Percentiles rank a stretch among this genome's conserved stretches.
phyloP scores from a whole-genome alignment of 768 basidiomycete species.

The Aureoboletus auriporus region DNA sequence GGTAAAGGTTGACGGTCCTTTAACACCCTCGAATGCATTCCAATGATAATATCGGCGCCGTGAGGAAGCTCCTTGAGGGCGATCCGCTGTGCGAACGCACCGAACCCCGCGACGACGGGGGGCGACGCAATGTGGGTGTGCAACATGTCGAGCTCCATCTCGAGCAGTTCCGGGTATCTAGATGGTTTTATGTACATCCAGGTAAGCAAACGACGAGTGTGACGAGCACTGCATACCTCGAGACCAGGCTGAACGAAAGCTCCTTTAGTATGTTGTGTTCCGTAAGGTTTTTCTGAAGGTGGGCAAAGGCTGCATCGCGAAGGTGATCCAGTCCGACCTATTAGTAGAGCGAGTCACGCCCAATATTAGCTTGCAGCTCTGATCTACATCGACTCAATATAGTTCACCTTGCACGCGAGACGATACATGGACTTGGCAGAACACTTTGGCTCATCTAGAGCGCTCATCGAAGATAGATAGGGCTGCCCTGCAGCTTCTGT shows the following conservation, averaged over 20 bases:
- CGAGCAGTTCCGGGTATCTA: slow-evolving; percentile 16
- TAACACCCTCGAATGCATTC: slow-evolving; percentile 16
- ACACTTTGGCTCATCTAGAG: slow-evolving; percentile 17
- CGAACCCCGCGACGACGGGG: slow-evolving; percentile 9
- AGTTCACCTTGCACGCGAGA: slow-evolving; percentile 33
- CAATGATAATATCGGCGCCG: slow-evolving; percentile 21
- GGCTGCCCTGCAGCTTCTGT: background rate
- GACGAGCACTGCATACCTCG: slow-evolving; percentile 10
- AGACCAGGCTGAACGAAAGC: slow-evolving; percentile 15
- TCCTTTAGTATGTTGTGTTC: slow-evolving; percentile 24
- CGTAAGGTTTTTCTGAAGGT: slow-evolving; percentile 15
- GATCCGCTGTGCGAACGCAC: slow-evolving; percentile 12
- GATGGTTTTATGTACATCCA: background rate
- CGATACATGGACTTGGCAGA: slow-evolving; percentile 46
- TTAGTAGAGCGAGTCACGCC: too few species aligned
- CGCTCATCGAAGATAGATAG: background rate
- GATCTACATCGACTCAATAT: too few species aligned
- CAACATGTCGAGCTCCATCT: slow-evolving; percentile 23
- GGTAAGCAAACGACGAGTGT: background rate
- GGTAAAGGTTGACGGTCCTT: background rate
- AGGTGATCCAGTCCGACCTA: slow-evolving; percentile 20
- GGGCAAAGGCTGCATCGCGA: slow-evolving; percentile 13
- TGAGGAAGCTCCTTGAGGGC: slow-evolving; percentile 16
- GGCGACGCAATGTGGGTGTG: slow-evolving; percentile 13
- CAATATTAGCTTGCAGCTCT: too few species aligned